These are phyloP conservation scores for Chaetomium olivaceum DNA, from an alignment of 2,329 filamentous ascomycete genomes.

Conservation along the genomic window DNA sequence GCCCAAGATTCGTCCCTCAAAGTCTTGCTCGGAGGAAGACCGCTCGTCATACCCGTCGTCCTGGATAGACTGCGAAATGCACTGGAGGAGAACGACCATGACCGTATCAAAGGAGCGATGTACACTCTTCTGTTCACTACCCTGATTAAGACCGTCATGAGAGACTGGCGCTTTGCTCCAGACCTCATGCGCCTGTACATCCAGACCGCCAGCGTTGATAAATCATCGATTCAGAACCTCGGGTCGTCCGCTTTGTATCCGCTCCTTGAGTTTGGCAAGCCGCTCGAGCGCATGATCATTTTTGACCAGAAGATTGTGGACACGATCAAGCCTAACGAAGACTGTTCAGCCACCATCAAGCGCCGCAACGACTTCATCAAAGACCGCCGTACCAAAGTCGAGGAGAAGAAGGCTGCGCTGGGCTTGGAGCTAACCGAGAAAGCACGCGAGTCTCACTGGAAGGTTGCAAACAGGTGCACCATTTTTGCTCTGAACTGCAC, in stretches of 20 bases:
- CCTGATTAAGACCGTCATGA: conserved; percentile 79
- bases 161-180: conserved; percentile 94
- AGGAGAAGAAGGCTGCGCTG: conserved; percentile 77
- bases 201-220: conserved; percentile 84
- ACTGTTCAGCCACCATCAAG: conserved; percentile 62
- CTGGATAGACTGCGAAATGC: conserved; percentile 76
- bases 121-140: conserved; percentile 89
- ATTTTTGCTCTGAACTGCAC: conserved; percentile 90
- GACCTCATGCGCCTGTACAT: conserved; percentile 89
- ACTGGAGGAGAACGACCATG: conserved; percentile 77
- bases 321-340: conserved; percentile 67
- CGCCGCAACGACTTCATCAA: conserved; percentile 73
- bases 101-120: conserved; percentile 91
- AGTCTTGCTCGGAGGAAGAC: conserved; percentile 81
- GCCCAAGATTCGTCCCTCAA: conserved; percentile 93
- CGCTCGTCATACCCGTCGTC: conserved; percentile 86
- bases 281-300: conserved; percentile 82
- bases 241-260: conserved; percentile 79
- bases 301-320: conserved; percentile 71
- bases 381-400: conserved; percentile 73
- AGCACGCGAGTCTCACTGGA: conserved; percentile 87
- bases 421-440: conserved; percentile 78
- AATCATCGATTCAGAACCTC: conserved; percentile 89
- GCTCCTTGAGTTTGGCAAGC: conserved; percentile 87
- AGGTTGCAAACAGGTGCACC: conserved; percentile 85